Evolutionary conservation across 768 basidiomycete genomes (phyloP).

Genomic region (Mycena chlorophos): DNA sequence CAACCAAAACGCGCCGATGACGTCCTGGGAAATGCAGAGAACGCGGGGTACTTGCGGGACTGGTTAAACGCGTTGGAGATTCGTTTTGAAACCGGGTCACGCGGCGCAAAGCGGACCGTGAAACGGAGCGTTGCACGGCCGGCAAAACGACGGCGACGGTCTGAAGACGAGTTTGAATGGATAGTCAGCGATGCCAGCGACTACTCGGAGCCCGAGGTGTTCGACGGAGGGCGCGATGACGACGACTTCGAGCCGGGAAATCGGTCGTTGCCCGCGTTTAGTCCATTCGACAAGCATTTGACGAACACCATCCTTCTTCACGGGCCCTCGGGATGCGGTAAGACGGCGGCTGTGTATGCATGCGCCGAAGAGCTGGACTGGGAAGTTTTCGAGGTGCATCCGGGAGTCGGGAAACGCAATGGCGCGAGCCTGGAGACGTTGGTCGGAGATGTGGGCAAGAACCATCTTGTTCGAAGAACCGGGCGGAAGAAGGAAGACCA

Average conservation of each 20-base stretch:
- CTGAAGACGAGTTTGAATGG: slow-evolving; percentile 42
- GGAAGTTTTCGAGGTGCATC: slow-evolving; percentile 96
- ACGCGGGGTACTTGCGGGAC: slow-evolving; percentile 69
- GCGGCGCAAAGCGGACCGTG: slow-evolving; percentile 58
- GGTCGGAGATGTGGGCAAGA: slow-evolving; percentile 91
- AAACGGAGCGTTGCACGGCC: slow-evolving; percentile 52
- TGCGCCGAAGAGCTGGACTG: slow-evolving; percentile 92
- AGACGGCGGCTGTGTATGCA: slow-evolving; percentile 91
- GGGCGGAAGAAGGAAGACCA: slow-evolving; percentile 15
- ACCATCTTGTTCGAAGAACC: slow-evolving; percentile 69
- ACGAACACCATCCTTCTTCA: slow-evolving; percentile 84
- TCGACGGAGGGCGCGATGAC: slow-evolving; percentile 44
- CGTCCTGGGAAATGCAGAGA: slow-evolving; percentile 74
- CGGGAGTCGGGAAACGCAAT: slow-evolving; percentile 89
- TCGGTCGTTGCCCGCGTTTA: slow-evolving; percentile 29
- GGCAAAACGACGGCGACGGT: slow-evolving; percentile 51
- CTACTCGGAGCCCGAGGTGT: slow-evolving; percentile 14
- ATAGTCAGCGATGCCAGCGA: slow-evolving; percentile 23
- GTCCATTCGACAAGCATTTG: slow-evolving; percentile 47
- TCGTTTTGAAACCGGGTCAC: slow-evolving; percentile 39
- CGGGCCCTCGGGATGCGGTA: slow-evolving; percentile 85
- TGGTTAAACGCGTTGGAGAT: slow-evolving; percentile 78
- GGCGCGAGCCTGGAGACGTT: slow-evolving; percentile 75
- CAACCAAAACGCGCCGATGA: slow-evolving; percentile 71
- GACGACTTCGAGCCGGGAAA: slow-evolving; percentile 41